Conservation (phyloP, 306 rosid genomes). For the Cajanus cajan region DNA sequence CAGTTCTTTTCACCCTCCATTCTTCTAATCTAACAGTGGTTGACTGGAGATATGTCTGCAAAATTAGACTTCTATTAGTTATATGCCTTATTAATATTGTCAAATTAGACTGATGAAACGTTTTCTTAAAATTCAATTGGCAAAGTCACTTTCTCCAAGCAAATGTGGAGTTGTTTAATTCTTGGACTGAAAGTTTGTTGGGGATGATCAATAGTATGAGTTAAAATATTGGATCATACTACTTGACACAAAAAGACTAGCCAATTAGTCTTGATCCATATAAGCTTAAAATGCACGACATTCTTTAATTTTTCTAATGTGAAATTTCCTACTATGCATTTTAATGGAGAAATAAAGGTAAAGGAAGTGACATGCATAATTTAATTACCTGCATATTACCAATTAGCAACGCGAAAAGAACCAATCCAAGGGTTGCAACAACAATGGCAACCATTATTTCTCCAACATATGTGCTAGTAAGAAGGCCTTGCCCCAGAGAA, state of each 20-base stretch:
- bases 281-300: background rate
- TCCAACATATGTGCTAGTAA: conserved; percentile 83
- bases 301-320: background rate
- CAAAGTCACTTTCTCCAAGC: background rate
- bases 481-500: conserved; percentile 88
- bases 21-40: conserved; percentile 83
- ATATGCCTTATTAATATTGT: background rate
- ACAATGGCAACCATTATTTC: conserved; percentile 82
- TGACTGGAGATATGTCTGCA: conserved; percentile 87
- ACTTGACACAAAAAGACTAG: background rate
- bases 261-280: background rate
- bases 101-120: background rate
- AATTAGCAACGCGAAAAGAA: conserved; percentile 84
- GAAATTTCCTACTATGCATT: background rate
- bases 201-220: background rate
- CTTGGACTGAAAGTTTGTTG: background rate
- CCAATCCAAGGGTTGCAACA: conserved; percentile 76
- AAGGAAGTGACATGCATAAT: background rate
- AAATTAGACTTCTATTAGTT: background rate
- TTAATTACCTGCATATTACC: conserved; percentile 93
- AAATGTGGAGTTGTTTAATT: background rate
- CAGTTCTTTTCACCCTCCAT: conserved; percentile 91
- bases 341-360: background rate
- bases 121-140: background rate
- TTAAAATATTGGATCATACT: background rate